Base-by-base conservation (phyloP, 2,329 filamentous ascomycete species). In the Fusarium tanahbumbuense region DNA sequence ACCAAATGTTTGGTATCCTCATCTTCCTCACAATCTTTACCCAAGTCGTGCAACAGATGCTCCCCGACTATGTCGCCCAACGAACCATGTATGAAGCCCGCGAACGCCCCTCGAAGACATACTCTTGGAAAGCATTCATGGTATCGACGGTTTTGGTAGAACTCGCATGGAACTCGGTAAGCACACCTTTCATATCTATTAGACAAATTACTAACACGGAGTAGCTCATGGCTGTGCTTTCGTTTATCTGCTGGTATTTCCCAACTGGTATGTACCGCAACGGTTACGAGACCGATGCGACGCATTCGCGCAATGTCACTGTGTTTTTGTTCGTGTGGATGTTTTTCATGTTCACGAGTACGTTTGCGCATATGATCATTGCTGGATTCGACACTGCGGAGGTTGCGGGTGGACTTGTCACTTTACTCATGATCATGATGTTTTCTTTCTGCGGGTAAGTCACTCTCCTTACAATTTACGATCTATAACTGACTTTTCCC, bases 1-100 rank as follows among this genome's bases (percentile, higher is more conserved):
- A 92, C 75, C 88, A 90, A 58, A 86, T 93, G 79, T 93, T 93
- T 75, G 86, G 85, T 57, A 87, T 93, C 56, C 93, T 93, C 80
- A 89, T 93, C 84, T 83, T 92, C 67, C 80, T 88, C 58, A 92
- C 88, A 16, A 89, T 93, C 76, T 93, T 93, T 78, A 87, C 88
- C 27, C 85, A 88, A 56, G 78, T 92, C 48, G 84, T 88, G 1
- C 86, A 91, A 67, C 89, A 91, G 71, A 89, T 91, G 71, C 90
- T 92, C 85, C 91, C 91, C 2, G 87, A 90, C 63, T 93, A 93
- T 69, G 87, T 92, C 45, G 85, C 86, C 1, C 90, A 92, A 72
- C 87, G 91, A 30, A 84, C 89, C 16, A 81, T 93, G 11, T 93
- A 93, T 74, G 91, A 93, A 78, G 86, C 88, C 8, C 88, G 89